phyloP scores from a whole-genome alignment of 495 filamentous ascomycete genomes.

The Neurospora discreta region DNA sequence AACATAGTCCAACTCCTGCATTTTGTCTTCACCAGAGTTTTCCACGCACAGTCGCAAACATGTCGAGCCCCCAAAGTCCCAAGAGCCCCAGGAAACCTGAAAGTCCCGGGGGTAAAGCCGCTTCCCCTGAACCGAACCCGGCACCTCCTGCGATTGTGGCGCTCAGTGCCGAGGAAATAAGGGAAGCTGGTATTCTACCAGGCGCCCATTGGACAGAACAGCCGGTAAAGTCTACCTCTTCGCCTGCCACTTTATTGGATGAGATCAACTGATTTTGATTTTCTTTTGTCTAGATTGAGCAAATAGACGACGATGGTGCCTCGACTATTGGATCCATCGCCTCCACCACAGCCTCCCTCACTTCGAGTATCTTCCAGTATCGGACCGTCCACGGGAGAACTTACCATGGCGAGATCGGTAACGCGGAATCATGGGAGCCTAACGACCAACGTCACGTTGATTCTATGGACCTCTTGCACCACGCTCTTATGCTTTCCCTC shows the following conservation, averaged over 20 bases:
- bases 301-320: neutral
- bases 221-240: neutral
- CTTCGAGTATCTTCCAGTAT: constrained; percentile 35
- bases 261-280: neutral
- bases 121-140: neutral
- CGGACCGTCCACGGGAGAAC: constrained; percentile 30
- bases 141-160: neutral
- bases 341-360: constrained; percentile 31
- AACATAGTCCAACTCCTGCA: neutral
- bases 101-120: neutral
- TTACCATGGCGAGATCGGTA: constrained; percentile 18
- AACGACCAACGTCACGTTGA: constrained; percentile 17
- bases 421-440: constrained; percentile 8
- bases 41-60: neutral
- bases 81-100: neutral
- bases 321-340: neutral
- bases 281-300: neutral
- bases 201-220: neutral
- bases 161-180: neutral
- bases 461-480: constrained; percentile 19
- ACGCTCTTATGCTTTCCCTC: constrained; percentile 14
- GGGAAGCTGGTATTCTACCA: neutral
- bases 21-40: neutral
- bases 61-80: neutral
- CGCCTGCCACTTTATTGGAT: neutral